A percentile compares a stretch with the other conserved stretches of the same genome.
Evolutionary conservation across 164 flowering plant genomes (phyloP).

Genomic region (Echeveria elegans): DNA sequence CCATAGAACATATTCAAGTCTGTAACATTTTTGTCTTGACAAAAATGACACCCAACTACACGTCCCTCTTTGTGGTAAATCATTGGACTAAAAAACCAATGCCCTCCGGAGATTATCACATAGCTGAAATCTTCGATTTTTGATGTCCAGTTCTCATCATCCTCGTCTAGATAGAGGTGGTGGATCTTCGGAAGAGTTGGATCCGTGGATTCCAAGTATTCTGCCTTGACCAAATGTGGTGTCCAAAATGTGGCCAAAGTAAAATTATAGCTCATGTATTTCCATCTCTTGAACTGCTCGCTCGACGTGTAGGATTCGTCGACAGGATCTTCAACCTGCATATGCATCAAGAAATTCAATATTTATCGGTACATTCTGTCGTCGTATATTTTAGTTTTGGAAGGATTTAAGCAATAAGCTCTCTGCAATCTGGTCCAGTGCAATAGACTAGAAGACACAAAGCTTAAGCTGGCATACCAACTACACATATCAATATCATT

Average conservation of each 20-base stretch:
- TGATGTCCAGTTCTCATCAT: slow-evolving; percentile 24
- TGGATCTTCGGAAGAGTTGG: slow-evolving; percentile 12
- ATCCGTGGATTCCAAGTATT: slow-evolving; percentile 28
- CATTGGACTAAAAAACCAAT: slow-evolving; percentile 47
- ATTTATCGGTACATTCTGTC: not conserved
- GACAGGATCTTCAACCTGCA: not conserved
- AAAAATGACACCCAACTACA: slow-evolving; percentile 25
- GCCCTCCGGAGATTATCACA: slow-evolving; percentile 38
- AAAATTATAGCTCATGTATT: slow-evolving; percentile 38
- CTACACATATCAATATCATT: slow-evolving; percentile 4
- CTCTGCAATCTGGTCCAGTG: not conserved
- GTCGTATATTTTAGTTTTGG: too few species aligned
- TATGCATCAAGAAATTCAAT: not conserved
- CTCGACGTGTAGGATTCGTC: not conserved
- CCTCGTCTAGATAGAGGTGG: slow-evolving; percentile 36
- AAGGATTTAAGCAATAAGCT: too few species aligned
- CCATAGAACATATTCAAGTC: slow-evolving; percentile 20
- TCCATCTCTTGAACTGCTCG: slow-evolving; percentile 21
- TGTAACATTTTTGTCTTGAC: slow-evolving; percentile 12
- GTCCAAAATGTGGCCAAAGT: slow-evolving; percentile 52
- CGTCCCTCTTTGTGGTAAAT: slow-evolving; percentile 16
- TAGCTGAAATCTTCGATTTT: slow-evolving; percentile 22
- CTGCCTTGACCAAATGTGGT: slow-evolving; percentile 39
- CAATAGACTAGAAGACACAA: not conserved
- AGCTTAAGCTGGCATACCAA: slow-evolving; percentile 1